These are phyloP conservation scores for Fraxinus velutina DNA, from an alignment of 305 asterid genomes.

Conservation along the genomic window DNA sequence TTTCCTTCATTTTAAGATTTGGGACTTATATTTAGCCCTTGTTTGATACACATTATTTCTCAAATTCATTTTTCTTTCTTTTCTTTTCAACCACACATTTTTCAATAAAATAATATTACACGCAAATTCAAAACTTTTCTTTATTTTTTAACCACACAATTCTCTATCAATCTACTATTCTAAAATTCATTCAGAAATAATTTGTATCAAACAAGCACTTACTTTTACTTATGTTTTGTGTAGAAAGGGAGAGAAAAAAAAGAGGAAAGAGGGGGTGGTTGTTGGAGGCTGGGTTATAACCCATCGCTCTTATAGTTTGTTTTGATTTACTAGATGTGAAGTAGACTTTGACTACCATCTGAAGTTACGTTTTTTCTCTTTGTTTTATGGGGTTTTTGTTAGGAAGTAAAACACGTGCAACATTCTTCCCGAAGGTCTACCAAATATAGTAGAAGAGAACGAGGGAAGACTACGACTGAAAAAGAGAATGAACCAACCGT, in stretches of 20 bases:
- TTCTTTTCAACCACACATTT: too few relatives aligned
- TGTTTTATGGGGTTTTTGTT: constrained; percentile 18
- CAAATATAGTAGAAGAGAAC: constrained; percentile 32
- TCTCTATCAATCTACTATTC: too few relatives aligned
- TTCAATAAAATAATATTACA: too few relatives aligned
- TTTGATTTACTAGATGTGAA: background rate
- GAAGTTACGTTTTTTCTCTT: background rate
- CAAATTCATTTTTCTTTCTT: too few relatives aligned
- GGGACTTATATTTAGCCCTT: background rate
- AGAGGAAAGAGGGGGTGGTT: background rate
- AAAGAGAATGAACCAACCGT: constrained; percentile 38
- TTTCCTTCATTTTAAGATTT: background rate
- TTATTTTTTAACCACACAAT: too few relatives aligned
- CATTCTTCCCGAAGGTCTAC: constrained; percentile 31
- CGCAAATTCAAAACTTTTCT: too few relatives aligned
- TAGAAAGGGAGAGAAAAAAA: background rate
- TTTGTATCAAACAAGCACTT: too few relatives aligned
- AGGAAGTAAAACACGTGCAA: constrained; percentile 35
- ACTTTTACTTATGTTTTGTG: background rate
- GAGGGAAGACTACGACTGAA: constrained; percentile 32
- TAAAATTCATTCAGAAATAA: too few relatives aligned
- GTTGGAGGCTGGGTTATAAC: background rate
- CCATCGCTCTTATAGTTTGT: background rate
- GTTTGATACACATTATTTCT: too few relatives aligned
- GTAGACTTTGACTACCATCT: background rate